Evolutionary conservation across 305 asterid genomes (phyloP), one percentile per base, ranked within the genome.

Genomic region (Petunia hybrid): DNA sequence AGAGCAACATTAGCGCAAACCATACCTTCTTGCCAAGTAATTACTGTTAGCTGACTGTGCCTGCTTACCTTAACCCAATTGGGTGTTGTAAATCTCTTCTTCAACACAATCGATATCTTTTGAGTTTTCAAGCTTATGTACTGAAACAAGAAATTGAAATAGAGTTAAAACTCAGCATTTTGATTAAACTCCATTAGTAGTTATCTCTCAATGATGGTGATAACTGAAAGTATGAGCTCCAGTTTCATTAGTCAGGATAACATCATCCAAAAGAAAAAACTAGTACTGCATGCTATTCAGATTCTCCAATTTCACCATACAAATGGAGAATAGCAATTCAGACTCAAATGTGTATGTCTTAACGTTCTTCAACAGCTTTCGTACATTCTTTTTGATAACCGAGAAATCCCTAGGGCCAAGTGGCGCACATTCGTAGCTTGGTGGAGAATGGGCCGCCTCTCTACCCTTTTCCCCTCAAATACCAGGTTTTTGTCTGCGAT

Each of bases 1-100:
- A 62, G 56, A 22, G 57, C 48, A 80, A 56, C 38, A 63, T 64
- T 48, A 81, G 81, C 80, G 43, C 38, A 43, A 83, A 53, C 53
- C 8, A 79, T 74, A 74, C 38, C 36, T 13, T 74, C 45, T 51
- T 74, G 64, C 64, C 63, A 53, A 74, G 43, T 51, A 63, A 53
- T 74, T 36, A 74, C 46, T 74, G 48, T 53, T 51, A 74, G 78
- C 63, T 12, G 78, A 73, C 36, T 14, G 36, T 53, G 73, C 59
- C 53, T 78, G 82, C 91, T 80, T 78, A 94, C 99, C 97, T 91
- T 95, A 81, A 91, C 86, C 99, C 99, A 95, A 84, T 95, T 94
- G 40, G 98, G 99, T 63, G 99, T 91, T 66, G 95, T 89, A 85
- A 95, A 92, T 88, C 99, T 91, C 92, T 89, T 95, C 88, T 87